A percentile compares a stretch with the other conserved stretches of the same genome.
phyloP scores from a whole-genome alignment of 2,329 filamentous ascomycete genomes.

The Neofusicoccum umdonicola region DNA sequence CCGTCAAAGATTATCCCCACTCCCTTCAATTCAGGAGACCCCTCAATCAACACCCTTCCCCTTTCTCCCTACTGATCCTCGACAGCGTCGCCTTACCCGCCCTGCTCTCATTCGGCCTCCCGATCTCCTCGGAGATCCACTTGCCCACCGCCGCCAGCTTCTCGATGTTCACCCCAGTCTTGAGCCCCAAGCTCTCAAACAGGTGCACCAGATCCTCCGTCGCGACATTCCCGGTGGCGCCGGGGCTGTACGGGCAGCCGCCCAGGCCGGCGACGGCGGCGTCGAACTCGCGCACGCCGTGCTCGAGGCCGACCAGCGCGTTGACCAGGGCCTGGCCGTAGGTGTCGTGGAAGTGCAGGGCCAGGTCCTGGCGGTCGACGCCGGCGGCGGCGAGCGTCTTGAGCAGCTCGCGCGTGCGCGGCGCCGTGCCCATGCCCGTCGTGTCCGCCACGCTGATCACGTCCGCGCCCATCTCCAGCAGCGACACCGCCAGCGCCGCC shows the following conservation, averaged over 20 bases:
- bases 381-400: slow-evolving; percentile 64
- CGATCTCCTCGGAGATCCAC: slow-evolving; percentile 39
- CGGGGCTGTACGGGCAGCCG: slow-evolving; percentile 81
- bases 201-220: slow-evolving; percentile 81
- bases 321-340: slow-evolving; percentile 85
- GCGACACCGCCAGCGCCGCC: slow-evolving; percentile 58
- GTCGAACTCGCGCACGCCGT: slow-evolving; percentile 77
- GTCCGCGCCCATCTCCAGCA: slow-evolving; percentile 84
- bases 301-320: slow-evolving; percentile 71
- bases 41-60: not conserved
- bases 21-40: not conserved
- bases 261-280: slow-evolving; percentile 76
- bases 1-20: not conserved
- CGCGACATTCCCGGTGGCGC: slow-evolving; percentile 81
- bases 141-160: slow-evolving; percentile 36
- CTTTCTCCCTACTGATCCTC: slow-evolving; percentile 10
- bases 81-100: slow-evolving; percentile 27
- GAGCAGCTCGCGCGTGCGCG: slow-evolving; percentile 63
- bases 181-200: slow-evolving; percentile 69
- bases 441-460: slow-evolving; percentile 90
- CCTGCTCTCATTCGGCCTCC: slow-evolving; percentile 36
- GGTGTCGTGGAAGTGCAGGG: slow-evolving; percentile 87
- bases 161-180: slow-evolving; percentile 62
- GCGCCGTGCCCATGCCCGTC: slow-evolving; percentile 84
- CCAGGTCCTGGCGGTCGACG: slow-evolving; percentile 67